These are phyloP conservation scores for Gracilaria domingensis DNA, from an alignment of 23 red algal genomes.

Conservation along the genomic window DNA sequence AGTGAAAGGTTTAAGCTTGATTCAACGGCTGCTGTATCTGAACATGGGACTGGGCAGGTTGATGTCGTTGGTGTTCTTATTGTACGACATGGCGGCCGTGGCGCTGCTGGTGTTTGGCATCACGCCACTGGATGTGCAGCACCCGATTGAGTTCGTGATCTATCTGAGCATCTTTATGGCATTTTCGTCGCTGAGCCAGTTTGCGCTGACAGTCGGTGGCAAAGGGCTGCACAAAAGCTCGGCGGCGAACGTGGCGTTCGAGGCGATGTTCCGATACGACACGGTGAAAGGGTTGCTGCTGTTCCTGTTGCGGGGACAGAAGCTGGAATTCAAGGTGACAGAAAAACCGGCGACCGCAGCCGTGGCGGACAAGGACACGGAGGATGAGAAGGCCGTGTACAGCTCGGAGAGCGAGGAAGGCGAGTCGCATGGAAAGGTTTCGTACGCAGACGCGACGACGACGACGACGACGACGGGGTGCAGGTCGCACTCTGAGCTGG, in stretches of 20 bases:
- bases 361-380: not conserved
- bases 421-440: too few relatives aligned
- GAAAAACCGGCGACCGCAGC: slow-evolving; percentile 21
- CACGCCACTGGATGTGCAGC: slow-evolving; percentile 40
- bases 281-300: slow-evolving; percentile 45
- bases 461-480: too few relatives aligned
- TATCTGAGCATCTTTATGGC: slow-evolving; percentile 11
- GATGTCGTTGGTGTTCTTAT: slow-evolving; percentile 48
- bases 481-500: too few relatives aligned
- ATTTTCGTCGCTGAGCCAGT: slow-evolving; percentile 9
- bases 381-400: not conserved
- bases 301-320: slow-evolving; percentile 38
- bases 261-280: slow-evolving; percentile 52
- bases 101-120: slow-evolving; percentile 35
- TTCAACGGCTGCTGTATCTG: slow-evolving; percentile 52
- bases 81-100: slow-evolving; percentile 30
- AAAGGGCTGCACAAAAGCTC: slow-evolving; percentile 33
- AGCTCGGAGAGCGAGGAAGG: too few relatives aligned
- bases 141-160: slow-evolving; percentile 30
- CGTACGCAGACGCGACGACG: too few relatives aligned
- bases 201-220: not conserved
- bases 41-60: slow-evolving; percentile 46
- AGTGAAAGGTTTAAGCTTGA: slow-evolving; percentile 17
- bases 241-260: slow-evolving; percentile 33
- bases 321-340: slow-evolving; percentile 40